Base-by-base conservation (phyloP, 2,329 filamentous ascomycete species). In the Cytospora schulzeri region DNA sequence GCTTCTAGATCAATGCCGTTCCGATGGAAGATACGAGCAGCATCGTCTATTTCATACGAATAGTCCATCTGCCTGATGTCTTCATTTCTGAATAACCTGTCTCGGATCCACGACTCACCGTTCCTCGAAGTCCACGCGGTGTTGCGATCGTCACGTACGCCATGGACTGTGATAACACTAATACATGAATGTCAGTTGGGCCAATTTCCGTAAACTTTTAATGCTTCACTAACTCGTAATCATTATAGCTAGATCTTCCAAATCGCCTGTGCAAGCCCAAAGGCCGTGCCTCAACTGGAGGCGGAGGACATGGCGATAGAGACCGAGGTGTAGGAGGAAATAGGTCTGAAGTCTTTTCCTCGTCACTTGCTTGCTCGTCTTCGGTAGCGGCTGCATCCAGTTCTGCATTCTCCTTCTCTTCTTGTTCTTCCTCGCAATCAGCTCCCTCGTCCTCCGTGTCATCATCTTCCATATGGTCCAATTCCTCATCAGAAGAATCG, bases 81-180 rank as follows among this genome's bases (percentile, higher is more conserved):
- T n/a, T n/a, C 8, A 22, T 3, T 4, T 1, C 1, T 0, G 56
- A 58, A 58, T 15, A 58, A 4, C 2, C 22, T 7, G 41, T 22
- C 19, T 1, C 7, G 7, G 35, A 58, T 50, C 56, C 56, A 58
- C 9, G 38, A 48, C 1, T 17, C n/a, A 11, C 31, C 41, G 5
- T 24, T 3, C 9, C 1, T 8, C 0, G 38, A 9, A 4, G 35
- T 58, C 56, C 56, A 58, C 2, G n/a, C 28, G 11, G 56, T 58
- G n/a, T 58, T n/a, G 17, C 8, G 28, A 51, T 59, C 57, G 28
- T 59, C 57, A 6, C 41, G 28, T 50, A 7, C n/a, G 4, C 57
- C 41, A 8, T 59, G 57, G 11, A 59, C 57, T 14, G 57, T 59
- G 29, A 59, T 24, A 5, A 59, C 57, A 15, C 57, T 59, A n/a